Base-by-base conservation (phyloP, 768 basidiomycete genomes). In the Macrocybe gigantea region DNA sequence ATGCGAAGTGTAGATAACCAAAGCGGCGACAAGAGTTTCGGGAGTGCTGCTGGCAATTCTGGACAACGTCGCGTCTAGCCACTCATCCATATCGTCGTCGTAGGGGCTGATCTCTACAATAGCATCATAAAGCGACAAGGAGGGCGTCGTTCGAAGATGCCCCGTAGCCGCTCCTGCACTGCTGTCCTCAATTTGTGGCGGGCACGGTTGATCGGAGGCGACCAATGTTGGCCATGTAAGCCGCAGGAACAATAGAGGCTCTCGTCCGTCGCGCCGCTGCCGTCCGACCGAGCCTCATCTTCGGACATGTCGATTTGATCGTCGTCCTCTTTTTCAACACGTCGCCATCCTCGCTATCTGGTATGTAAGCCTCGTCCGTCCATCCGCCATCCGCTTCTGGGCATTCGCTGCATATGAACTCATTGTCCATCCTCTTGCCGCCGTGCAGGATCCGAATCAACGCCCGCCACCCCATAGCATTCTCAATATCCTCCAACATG, bases 401-500 rank as follows among this genome's bases (percentile, higher is more conserved):
- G 9, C 41, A 15, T 6, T 8, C 41, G 22, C 22, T 22, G 22
- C 22, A 22, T 22, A 22, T 22, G 22, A 22, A 22, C 22, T 22
- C 22, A 22, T 22, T 47, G 74, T 53, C 52, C 81, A 76, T 71
- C 70, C 75, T 15, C 69, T 54, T 63, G 1, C 83, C 83, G n/a
- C 82, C 82, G 29, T 70, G 69, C 5, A 85, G 51, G 41, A 87
- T 57, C 30, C 67, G 69, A 41, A 78, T 74, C 7, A 86, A 58
- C 10, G 74, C 64, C 4, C 57, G 59, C 74, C 82, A 79, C 6
- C 78, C 76, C 54, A 79, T 58, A 8, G 64, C 51, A 12, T 64
- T 51, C 34, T 79, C 78, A 42, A 85, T 77, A 48, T 85, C 82
- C n/a, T 70, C 64, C 14, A 85, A 61, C 73, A 85, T 82, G 6